Base-by-base conservation (phyloP, 345 rosid genomes). In the Corchorus capsularis region DNA sequence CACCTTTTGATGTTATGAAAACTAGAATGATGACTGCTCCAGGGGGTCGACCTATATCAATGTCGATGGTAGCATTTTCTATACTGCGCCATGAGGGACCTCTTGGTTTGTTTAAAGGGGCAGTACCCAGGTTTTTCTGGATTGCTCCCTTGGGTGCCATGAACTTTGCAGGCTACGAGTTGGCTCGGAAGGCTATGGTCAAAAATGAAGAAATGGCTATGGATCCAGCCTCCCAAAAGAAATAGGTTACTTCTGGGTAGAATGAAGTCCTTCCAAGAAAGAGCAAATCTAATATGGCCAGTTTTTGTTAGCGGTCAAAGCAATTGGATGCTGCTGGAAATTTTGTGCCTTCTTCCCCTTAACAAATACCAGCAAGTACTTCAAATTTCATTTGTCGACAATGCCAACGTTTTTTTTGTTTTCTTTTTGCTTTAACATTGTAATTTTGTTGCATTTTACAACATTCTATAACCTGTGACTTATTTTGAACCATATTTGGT, bases 121-220 rank as follows among this genome's bases (percentile, higher is more conserved):
- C 97, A 49, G 82, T 92, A 45, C 98, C 99, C 9, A 83, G 99
- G 53, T 96, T 96, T 82, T 93, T 96, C 85, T 96, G 99, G 99
- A 91, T 96, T 73, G 98, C 99, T 64, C 99, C 99, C 3, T 79
- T 96, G 11, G 99, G 99, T n/a, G 99, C 99, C 75, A 96, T 96
- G 98, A 96, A 96, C 86, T 96, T 96, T 81, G 99, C 99, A 4
- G 99, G 99, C 10, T 96, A 96, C 34, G 99, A 96, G 85, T 90
- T 96, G 53, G 89, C 90, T 10, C 87, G 87, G 93, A 94, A 94
- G 80, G 94, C 98, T 63, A 86, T 94, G 97, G 85, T 80, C 80
- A 90, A 87, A 83, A 86, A 85, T 4, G 89, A 87, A 65, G 97
- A 89, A 3, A 56, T 56, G 54, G 54, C 81, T 5, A 56, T 14